Evolutionary conservation across 2,329 filamentous ascomycete genomes (phyloP), one percentile per base, ranked within the genome.

Genomic region (Neopestalotiopsis clavispora): DNA sequence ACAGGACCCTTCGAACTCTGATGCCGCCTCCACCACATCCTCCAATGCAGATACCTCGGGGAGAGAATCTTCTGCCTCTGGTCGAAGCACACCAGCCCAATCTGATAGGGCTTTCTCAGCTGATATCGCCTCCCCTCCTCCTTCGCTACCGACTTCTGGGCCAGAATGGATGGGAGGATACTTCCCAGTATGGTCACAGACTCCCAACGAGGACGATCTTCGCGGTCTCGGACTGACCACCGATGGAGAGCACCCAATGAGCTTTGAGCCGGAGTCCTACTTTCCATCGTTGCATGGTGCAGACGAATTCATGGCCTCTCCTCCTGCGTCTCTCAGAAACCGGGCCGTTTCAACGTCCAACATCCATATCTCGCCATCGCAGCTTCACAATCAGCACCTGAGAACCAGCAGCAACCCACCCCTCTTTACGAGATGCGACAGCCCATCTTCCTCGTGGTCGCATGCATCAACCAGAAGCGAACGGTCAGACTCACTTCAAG

Each of bases 321-420:
- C 75, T 20, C 66, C 68, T 6, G 42, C 23, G 23, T 34, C 72
- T 45, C 71, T 73, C 28, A 70, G 76, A 57, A 40, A 73, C 40
- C 72, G 76, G 13, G 74, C 76, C 23, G 69, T 76, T 20, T 77
- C 76, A 12, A 66, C 72, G 23, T 57, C 66, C 61, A 70, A 69
- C 61, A 67, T 76, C 45, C 59, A 72, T 30, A 72, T 72, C 4
- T 38, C 71, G 14, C 68, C 73, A 32, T 68, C 73, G 57, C 72
- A 73, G 49, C 73, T 74, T 42, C 57, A 59, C 30, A 71, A 73
- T 9, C 72, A 72, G 23, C 74, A 76, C 67, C 69, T 76, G 23
- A 70, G 76, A 13, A 78, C 74, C 58, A 76, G 75, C 66, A 78
- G 77, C 72, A 77, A 77, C 64, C 75, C 74, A 4, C 72, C 74